Evolutionary conservation across 2,329 filamentous ascomycete species (phyloP).

Genomic region (Botrytis aclada): DNA sequence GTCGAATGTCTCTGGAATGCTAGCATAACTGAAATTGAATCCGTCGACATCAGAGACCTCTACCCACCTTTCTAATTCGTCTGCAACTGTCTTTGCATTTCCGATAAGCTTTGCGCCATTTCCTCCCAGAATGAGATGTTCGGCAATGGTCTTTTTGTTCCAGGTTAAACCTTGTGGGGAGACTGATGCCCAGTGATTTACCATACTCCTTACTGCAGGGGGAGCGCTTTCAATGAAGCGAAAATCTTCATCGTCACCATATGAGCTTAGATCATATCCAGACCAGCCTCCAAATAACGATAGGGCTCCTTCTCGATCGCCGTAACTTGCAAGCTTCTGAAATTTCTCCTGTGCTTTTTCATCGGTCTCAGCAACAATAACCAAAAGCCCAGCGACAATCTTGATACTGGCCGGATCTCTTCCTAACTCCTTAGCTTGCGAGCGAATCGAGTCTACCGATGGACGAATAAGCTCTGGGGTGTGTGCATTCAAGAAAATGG

Average conservation of each 20-base stretch:
- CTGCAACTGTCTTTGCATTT: slow-evolving; percentile 28
- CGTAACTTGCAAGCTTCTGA: slow-evolving; percentile 58
- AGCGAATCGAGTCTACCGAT: slow-evolving; percentile 60
- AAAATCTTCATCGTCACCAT: slow-evolving; percentile 62
- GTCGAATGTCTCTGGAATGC: slow-evolving; percentile 64
- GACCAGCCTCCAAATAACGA: slow-evolving; percentile 75
- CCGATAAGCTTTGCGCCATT: slow-evolving; percentile 32
- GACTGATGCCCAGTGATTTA: slow-evolving; percentile 43
- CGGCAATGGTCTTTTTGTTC: slow-evolving; percentile 39
- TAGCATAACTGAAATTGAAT: slow-evolving; percentile 33
- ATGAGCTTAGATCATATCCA: slow-evolving; percentile 59
- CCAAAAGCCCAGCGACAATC: slow-evolving; percentile 63
- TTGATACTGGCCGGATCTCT: slow-evolving; percentile 62
- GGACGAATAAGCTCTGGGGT: slow-evolving; percentile 58
- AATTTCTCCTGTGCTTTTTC: slow-evolving; percentile 65
- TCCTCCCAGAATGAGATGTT: slow-evolving; percentile 31
- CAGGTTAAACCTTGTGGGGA: slow-evolving; percentile 38
- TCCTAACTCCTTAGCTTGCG: slow-evolving; percentile 48
- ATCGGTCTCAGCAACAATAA: slow-evolving; percentile 62
- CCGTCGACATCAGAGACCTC: slow-evolving; percentile 33
- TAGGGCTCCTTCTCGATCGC: slow-evolving; percentile 62
- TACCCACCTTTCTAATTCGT: slow-evolving; percentile 32
- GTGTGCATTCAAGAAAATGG: slow-evolving; percentile 66
- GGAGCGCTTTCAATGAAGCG: slow-evolving; percentile 48
- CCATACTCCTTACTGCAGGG: slow-evolving; percentile 50